Evolutionary conservation across 306 rosid genomes (phyloP), one percentile per base, ranked within the genome.

Genomic region (Rosa multiflora): DNA sequence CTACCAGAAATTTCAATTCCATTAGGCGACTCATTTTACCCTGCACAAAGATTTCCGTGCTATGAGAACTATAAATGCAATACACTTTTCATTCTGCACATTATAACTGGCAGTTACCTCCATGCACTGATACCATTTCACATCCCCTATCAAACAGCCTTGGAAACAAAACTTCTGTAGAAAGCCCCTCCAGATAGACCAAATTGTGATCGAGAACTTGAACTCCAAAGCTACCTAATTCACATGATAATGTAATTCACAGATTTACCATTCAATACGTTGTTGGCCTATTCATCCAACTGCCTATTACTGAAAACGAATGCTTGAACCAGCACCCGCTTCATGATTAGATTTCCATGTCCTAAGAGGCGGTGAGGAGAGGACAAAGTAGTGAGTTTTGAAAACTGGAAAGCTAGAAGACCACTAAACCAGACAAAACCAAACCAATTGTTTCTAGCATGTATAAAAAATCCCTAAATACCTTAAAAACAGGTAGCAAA

Each of bases 101-200:
- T 61, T 81, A 76, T 73, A 74, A 73, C 72, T 71, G 80, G 79
- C 76, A 69, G 78, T 88, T 86, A 87, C 88, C 90, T 85, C 82
- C 67, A 78, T 67, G 18, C 66, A 68, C 78, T 75, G 67, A 42
- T 67, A 83, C 79, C 70, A 66, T 61, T 68, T 74, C 61, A 37
- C 47, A 76, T 48, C 67, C 17, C 5, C 3, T 61, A 26, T 82
- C 77, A 71, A 80, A 79, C 35, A 83, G 68, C 81, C 70, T 49
- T 75, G 70, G 59, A 71, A 76, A 62, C 49, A 44, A 75, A n/a
- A 61, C 55, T 77, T 81, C 83, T 69, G 78, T 62, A 15, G 46
- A 76, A 53, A 78, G 75, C 56, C 51, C 73, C 71, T 47, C 70
- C 51, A 67, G 73, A 84, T 78, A 70, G 44, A 81, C 78, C 48